A percentile compares a stretch with the other conserved stretches of the same genome.
Evolutionary conservation across 2,329 filamentous ascomycete species (phyloP).

Genomic region (Dichotomopilus funicola): DNA sequence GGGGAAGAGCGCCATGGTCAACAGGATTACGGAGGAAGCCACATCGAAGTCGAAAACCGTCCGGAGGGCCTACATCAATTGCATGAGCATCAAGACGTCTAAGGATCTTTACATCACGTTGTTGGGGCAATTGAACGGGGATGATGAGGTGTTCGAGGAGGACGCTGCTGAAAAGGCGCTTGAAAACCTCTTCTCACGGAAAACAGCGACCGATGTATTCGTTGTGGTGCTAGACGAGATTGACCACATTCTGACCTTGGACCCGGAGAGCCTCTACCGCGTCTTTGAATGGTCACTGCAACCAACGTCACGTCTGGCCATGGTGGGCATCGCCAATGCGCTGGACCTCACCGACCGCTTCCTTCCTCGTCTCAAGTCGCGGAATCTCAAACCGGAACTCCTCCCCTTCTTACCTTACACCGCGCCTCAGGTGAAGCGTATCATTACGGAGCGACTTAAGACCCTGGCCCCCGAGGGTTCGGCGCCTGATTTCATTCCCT

Average conservation of each 20-base stretch:
- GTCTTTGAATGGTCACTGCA: constrained; percentile 96
- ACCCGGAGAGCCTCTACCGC: constrained; percentile 81
- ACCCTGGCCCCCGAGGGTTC: constrained; percentile 57
- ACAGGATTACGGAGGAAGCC: constrained; percentile 63
- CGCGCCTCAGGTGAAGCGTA: constrained; percentile 75
- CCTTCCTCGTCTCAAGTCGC: constrained; percentile 83
- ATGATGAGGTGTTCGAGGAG: constrained; percentile 60
- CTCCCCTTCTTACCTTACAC: constrained; percentile 92
- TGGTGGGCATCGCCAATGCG: constrained; percentile 93
- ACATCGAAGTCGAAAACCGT: constrained; percentile 44
- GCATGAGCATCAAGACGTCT: constrained; percentile 90
- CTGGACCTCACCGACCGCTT: constrained; percentile 93
- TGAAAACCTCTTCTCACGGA: constrained; percentile 63
- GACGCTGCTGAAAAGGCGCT: constrained; percentile 59
- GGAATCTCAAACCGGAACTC: constrained; percentile 82
- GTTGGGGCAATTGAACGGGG: constrained; percentile 58
- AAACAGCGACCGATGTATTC: constrained; percentile 54
- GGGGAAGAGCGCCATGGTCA: constrained; percentile 91
- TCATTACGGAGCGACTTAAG: constrained; percentile 78
- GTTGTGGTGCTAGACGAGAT: constrained; percentile 93
- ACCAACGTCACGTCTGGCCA: constrained; percentile 67
- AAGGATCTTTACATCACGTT: constrained; percentile 79
- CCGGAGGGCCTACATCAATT: constrained; percentile 79
- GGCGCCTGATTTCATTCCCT: constrained; percentile 61
- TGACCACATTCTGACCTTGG: constrained; percentile 83